Base-by-base conservation (phyloP, 495 filamentous ascomycete species). In the Tuber borchii region DNA sequence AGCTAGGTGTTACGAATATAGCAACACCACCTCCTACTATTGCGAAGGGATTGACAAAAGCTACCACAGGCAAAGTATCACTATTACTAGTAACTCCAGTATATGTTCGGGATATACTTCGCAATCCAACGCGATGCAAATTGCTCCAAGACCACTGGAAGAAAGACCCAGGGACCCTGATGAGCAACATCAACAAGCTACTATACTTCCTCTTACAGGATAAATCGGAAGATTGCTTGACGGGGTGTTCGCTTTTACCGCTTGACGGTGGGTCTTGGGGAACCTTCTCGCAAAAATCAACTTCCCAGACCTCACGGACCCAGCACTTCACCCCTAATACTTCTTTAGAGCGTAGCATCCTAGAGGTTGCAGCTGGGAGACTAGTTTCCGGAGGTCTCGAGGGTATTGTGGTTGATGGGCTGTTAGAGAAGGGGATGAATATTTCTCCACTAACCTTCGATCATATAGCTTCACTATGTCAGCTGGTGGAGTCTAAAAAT, bases 201-300 rank as follows among this genome's bases (percentile, higher is more conserved):
- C 39, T 40, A 40, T 40, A 1, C 5, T 40, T 40, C 39, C 69
- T 79, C 61, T 34, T 71, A 31, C 70, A 37, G n/a, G 70, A 43
- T 37, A 44, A 51, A 22, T 68, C 45, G 34, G 56, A 65, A 5
- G 42, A 75, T 34, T 56, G 17, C 19, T 61, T 79, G 12, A 75
- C 71, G n/a, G 77, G 73, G 16, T 75, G 76, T 37, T 31, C 31
- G 10, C 72, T 79, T 46, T 26, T 79, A 34, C 78, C 78, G 0
- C 78, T 79, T 31, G 39, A 61, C 61, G 71, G 68, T 39, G 45
- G 71, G 22, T 68, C 10, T 19, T 65, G 78, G 31, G 78, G 78
- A 10, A 71, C 56, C 22, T 73, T 79, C 39, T 68, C 14, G 44
- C 43, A 12, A n/a, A 78, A 70, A 72, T 34, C 39, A 20, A 22